A percentile compares a stretch with the other conserved stretches of the same genome.
Conservation (phyloP, 192 early-diverging fungal species). For the Gamsiella multidivaricata region DNA sequence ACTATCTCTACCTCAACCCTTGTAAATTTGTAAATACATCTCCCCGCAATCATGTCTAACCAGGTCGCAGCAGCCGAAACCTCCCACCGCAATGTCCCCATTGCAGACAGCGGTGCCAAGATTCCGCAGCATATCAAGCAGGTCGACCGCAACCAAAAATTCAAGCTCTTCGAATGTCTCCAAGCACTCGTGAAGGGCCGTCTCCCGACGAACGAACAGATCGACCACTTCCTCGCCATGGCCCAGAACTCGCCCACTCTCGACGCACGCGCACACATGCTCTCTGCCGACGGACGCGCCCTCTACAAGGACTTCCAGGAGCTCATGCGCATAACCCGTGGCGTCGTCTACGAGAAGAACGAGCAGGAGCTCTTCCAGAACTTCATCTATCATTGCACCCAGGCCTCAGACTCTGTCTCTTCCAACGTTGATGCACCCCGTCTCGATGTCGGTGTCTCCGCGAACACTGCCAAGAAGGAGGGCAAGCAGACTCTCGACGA, state of each 20-base stretch:
- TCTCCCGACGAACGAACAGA: conserved; percentile 56
- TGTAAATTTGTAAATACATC: background rate
- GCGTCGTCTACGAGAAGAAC: conserved; percentile 50
- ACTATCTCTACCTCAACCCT: background rate
- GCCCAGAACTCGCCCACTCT: conserved; percentile 27
- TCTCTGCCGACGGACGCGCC: conserved; percentile 50
- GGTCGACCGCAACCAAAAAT: conserved; percentile 43
- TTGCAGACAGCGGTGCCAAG: conserved; percentile 33
- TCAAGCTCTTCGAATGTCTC: conserved; percentile 48
- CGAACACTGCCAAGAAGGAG: conserved; percentile 25
- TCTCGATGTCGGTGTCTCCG: conserved; percentile 16
- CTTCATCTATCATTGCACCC: conserved; percentile 54
- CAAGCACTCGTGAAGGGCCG: conserved; percentile 52
- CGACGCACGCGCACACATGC: conserved; percentile 50
- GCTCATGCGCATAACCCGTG: conserved; percentile 47
- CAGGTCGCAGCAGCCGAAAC: conserved; percentile 25
- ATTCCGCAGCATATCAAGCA: conserved; percentile 43
- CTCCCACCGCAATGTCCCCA: conserved; percentile 10
- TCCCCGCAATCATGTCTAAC: conserved; percentile 8
- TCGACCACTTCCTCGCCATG: conserved; percentile 43
- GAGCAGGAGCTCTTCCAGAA: conserved; percentile 56
- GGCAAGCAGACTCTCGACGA: conserved; percentile 35
- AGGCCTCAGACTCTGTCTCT: conserved; percentile 13
- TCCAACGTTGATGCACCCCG: conserved; percentile 8
- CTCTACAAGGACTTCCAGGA: conserved; percentile 53